A percentile compares a stretch with the other conserved stretches of the same genome.
Conservation (phyloP, 495 filamentous ascomycete species). For the Lasiosphaeria hispida region DNA sequence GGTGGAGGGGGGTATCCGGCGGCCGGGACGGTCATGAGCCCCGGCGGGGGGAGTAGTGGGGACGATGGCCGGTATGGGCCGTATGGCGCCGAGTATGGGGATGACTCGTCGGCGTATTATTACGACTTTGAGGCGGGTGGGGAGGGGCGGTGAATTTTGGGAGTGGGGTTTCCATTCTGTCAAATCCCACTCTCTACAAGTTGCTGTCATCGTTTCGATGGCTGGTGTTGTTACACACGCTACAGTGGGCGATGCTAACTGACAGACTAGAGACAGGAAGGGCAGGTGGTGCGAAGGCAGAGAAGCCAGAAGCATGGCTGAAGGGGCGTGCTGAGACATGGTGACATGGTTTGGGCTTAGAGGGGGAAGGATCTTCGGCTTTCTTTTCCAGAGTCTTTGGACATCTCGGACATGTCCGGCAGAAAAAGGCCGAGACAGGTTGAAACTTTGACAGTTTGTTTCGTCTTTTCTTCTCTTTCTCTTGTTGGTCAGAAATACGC, state of each 20-base stretch:
- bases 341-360: not conserved
- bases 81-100: not conserved
- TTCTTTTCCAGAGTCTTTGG: not conserved
- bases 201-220: not conserved
- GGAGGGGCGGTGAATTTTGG: not conserved
- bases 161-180: not conserved
- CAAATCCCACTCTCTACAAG: not conserved
- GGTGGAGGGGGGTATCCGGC: no score
- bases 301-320: not conserved
- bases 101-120: constrained; percentile 3
- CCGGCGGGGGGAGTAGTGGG: constrained; percentile 11
- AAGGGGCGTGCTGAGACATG: not conserved
- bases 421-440: not conserved
- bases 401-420: not conserved
- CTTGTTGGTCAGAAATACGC: not conserved
- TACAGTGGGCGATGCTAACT: no score
- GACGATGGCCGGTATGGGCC: not conserved
- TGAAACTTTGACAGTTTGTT: not conserved
- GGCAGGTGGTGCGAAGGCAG: constrained; percentile 11
- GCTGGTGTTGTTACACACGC: no score
- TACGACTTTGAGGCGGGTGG: constrained; percentile 4
- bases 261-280: constrained; percentile 6
- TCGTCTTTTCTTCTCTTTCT: not conserved
- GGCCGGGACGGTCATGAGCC: no score
- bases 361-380: not conserved